Evolutionary conservation across 2,329 filamentous ascomycete species (phyloP), one percentile per base, ranked within the genome.

Genomic region (Penicillium sp.): DNA sequence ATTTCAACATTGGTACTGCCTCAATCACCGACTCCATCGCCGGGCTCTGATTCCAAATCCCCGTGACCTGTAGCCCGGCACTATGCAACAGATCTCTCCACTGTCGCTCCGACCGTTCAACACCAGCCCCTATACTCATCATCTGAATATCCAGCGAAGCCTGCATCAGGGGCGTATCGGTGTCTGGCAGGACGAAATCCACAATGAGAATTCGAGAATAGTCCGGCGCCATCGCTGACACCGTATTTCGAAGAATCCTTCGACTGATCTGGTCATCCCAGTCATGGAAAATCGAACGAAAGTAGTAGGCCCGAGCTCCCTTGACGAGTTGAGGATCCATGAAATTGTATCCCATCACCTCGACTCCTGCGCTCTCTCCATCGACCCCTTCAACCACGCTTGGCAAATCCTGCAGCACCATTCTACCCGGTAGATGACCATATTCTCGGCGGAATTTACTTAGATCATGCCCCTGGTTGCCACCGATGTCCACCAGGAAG

Each of bases 401-500:
- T 0, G 76, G 73, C 3, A 77, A 64, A 55, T 80, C 77, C 58
- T 80, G 73, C 16, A 79, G 61, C 2, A 79, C 60, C 5, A 79
- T 45, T 5, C 63, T 67, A 0, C 72, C 75, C 0, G 70, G 71
- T 2, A 74, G 46, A 40, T 74, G 58, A 2, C 70, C 67, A 33
- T 73, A 67, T 38, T 64, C 65, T 7, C 70, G 57, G 1, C 72
- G 63, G 23, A 79, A 67, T 3, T 60, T 63, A 5, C 62, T 53
- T 6, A 75, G 58, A 39, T 79, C 76, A 43, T 76, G 69, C 0
- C 77, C 77, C 31, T 74, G 68, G 46, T 72, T 74, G 0, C 77
- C 77, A 7, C 76, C 77, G 2, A 79, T 63, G 34, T 79, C 77
- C 13, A 79, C 75, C 3, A 79, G 52, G 7, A 77, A 69, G 2